Conservation (phyloP, 805 yeast species). For the Dipodascus albidus region DNA sequence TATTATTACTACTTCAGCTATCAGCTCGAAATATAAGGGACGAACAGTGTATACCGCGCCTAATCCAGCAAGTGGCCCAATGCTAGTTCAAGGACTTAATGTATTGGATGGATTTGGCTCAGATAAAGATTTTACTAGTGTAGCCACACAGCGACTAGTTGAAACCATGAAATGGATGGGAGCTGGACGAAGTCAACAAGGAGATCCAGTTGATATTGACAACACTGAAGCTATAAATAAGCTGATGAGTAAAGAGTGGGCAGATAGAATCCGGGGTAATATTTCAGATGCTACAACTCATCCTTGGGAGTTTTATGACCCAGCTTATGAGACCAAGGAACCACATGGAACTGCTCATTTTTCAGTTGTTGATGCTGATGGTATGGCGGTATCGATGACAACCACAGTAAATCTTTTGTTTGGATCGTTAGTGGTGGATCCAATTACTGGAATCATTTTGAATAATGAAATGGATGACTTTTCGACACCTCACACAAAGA, state of each 20-base stretch:
- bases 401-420: constrained; percentile 78
- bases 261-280: constrained; percentile 33
- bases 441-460: constrained; percentile 66
- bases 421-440: constrained; percentile 77
- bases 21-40: constrained; percentile 32
- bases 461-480: constrained; percentile 96
- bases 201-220: constrained; percentile 39
- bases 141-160: constrained; percentile 53
- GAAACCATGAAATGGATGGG: constrained; percentile 95
- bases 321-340: constrained; percentile 64
- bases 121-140: constrained; percentile 7
- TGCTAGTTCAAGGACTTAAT: constrained; percentile 62
- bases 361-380: constrained; percentile 59
- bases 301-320: constrained; percentile 64
- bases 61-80: constrained; percentile 80
- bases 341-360: constrained; percentile 89
- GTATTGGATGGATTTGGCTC: constrained; percentile 41
- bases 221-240: constrained; percentile 31
- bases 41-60: constrained; percentile 43
- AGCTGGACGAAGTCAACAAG: constrained; percentile 73
- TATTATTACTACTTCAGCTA: constrained; percentile 34
- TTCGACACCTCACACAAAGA: constrained; percentile 54
- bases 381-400: constrained; percentile 78
- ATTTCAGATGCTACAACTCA: constrained; percentile 49
- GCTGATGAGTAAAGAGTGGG: constrained; percentile 47